phyloP scores from a whole-genome alignment of 106 monocot species.

The Acorus gramineus region DNA sequence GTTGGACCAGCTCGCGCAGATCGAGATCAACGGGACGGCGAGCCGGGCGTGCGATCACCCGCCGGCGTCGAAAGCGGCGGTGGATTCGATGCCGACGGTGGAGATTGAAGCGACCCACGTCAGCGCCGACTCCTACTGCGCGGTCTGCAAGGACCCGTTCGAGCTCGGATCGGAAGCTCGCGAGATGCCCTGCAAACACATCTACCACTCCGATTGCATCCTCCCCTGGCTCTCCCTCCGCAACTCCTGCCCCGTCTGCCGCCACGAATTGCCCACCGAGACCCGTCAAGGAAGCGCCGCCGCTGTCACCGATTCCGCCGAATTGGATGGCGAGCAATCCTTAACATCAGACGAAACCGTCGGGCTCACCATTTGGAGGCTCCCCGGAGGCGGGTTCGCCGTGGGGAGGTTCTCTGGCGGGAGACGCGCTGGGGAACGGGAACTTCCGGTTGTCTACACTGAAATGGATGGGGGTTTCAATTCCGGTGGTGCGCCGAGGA shows the following conservation, averaged over 20 bases:
- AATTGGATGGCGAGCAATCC: too few species aligned
- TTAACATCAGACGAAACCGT: slow-evolving; percentile 7
- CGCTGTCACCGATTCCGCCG: too few species aligned
- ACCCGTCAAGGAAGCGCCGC: background rate
- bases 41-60: slow-evolving; percentile 22
- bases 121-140: slow-evolving; percentile 25
- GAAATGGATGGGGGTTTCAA: slow-evolving; percentile 50
- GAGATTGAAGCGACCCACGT: slow-evolving; percentile 26
- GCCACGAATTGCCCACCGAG: slow-evolving; percentile 38
- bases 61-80: slow-evolving; percentile 58
- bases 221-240: slow-evolving; percentile 37
- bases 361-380: slow-evolving; percentile 46
- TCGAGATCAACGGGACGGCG: slow-evolving; percentile 31
- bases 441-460: slow-evolving; percentile 44
- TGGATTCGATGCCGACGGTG: slow-evolving; percentile 61
- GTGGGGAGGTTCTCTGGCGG: slow-evolving; percentile 39
- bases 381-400: slow-evolving; percentile 41
- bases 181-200: slow-evolving; percentile 54
- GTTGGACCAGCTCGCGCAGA: slow-evolving; percentile 58
- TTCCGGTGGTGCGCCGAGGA: slow-evolving; percentile 21
- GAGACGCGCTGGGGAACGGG: slow-evolving; percentile 15
- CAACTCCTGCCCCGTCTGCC: slow-evolving; percentile 54
- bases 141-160: slow-evolving; percentile 42
- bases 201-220: slow-evolving; percentile 51
- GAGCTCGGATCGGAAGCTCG: slow-evolving; percentile 24